These are phyloP conservation scores for Malassezia brasiliensis DNA, from an alignment of 1,284 basidiomycete genomes.

Conservation along the genomic window DNA sequence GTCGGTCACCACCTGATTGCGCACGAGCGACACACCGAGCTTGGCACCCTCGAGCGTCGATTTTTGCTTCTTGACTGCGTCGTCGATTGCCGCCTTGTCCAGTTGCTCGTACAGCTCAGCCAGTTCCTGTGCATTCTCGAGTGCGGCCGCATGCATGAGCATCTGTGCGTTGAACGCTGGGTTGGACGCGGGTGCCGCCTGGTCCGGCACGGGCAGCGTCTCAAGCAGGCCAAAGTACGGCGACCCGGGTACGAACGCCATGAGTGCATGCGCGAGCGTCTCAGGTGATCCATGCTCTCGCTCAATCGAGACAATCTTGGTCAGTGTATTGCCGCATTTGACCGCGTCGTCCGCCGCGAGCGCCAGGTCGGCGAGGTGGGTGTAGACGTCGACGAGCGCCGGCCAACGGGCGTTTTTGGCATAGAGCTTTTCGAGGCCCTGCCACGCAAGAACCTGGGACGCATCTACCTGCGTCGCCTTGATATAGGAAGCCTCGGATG, in stretches of 20 bases:
- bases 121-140: conserved; percentile 34
- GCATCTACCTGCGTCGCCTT: conserved; percentile 46
- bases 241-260: conserved; percentile 66
- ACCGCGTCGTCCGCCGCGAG: conserved; percentile 54
- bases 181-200: conserved; percentile 57
- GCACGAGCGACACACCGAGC: conserved; percentile 27
- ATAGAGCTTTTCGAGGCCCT: conserved; percentile 50
- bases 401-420: conserved; percentile 43
- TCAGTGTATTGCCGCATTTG: conserved; percentile 69
- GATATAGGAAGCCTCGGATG: conserved; percentile 39
- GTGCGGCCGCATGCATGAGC: conserved; percentile 57
- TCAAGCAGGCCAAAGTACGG: conserved; percentile 60
- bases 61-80: conserved; percentile 31
- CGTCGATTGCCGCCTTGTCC: conserved; percentile 30
- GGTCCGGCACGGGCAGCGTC: conserved; percentile 63
- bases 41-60: conserved; percentile 34
- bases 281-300: conserved; percentile 55
- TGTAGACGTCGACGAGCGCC: conserved; percentile 33
- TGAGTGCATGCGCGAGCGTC: conserved; percentile 51
- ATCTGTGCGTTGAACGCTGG: conserved; percentile 52
- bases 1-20: conserved; percentile 26
- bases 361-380: conserved; percentile 37
- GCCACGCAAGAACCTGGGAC: conserved; percentile 45
- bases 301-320: conserved; percentile 63
- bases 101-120: conserved; percentile 25